phyloP scores from a whole-genome alignment of 1,139 yeast genomes.

The Yamadazyma conglobata region DNA sequence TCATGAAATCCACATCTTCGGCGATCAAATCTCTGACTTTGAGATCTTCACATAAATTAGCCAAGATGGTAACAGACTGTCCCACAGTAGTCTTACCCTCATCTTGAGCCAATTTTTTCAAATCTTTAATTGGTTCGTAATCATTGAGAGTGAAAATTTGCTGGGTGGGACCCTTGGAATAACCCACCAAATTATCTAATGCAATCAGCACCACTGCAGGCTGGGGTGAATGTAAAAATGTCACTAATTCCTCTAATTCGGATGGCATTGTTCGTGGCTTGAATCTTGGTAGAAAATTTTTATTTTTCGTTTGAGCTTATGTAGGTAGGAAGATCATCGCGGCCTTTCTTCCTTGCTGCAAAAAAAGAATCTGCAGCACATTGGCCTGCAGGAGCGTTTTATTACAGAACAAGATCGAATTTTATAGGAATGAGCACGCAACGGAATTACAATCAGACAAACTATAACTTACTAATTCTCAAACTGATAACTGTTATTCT shows the following conservation, averaged over 20 bases:
- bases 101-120: constrained; percentile 55
- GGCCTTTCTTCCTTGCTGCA: too few species aligned
- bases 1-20: constrained; percentile 58
- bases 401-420: too few species aligned
- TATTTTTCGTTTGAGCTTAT: constrained; percentile 2
- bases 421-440: too few species aligned
- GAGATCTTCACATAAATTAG: constrained; percentile 74
- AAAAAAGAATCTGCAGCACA: too few species aligned
- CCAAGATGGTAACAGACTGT: constrained; percentile 75
- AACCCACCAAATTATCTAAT: constrained; percentile 78
- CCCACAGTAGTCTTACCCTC: constrained; percentile 54
- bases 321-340: constrained; percentile 4
- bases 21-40: constrained; percentile 63
- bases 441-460: too few species aligned
- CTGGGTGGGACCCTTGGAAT: constrained; percentile 66
- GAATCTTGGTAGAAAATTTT: constrained; percentile 4
- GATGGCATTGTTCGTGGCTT: constrained; percentile 44
- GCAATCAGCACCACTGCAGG: constrained; percentile 85
- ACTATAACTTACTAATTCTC: too few species aligned
- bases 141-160: constrained; percentile 67
- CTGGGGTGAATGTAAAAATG: constrained; percentile 79
- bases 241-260: constrained; percentile 68
- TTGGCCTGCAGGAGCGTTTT: too few species aligned
- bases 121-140: constrained; percentile 69
- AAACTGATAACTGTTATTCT: too few species aligned